Evolutionary conservation across 2,329 filamentous ascomycete species (phyloP), one percentile per base, ranked within the genome.

Genomic region (Xylariaceae sp.): DNA sequence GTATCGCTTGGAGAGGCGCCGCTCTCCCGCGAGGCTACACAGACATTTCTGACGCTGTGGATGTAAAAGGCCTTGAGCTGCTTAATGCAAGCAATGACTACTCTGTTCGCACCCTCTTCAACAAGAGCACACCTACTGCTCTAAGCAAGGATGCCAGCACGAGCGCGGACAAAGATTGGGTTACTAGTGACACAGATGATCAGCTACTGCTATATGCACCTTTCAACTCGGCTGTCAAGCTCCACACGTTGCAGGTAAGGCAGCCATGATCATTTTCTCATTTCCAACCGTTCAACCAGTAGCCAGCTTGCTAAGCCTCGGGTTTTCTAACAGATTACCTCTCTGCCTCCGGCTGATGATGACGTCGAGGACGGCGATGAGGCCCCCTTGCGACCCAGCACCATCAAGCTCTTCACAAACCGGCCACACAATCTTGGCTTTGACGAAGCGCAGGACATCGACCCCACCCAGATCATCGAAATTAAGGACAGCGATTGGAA

Each of bases 151-250:
- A 96, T 17, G 88, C 96, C 75, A 95, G 87, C 69, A 89, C 95
- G 64, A 90, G 90, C 31, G 91, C 96, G 10, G 71, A 73, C 32
- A 82, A 81, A 65, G 92, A 99, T 70, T 97, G 89, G 86, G 85
- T 97, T 18, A 89, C 96, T 75, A 96, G 90, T 68, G 92, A 96
- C 65, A 95, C 92, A 33, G 94, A 99, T 66, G 91, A 97, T 72
- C 94, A 99, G 75, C 75, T 99, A 54, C 88, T 97, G 80, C 79
- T 99, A 42, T 97, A 86, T 70, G 78, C 95, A 49, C 92, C 94
- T 1, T 96, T 99, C 72, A 86, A 91, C 68, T 83, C 86, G 31
- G 89, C 84, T 42, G 68, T 96, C 57, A 99, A 97, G 75, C 79
- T 97, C 45, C 92, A 96, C 71, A 91, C 90, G 11, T 72, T 86